These are phyloP conservation scores for Xylaria telfairii DNA, from an alignment of 495 filamentous ascomycete species.

Conservation along the genomic window DNA sequence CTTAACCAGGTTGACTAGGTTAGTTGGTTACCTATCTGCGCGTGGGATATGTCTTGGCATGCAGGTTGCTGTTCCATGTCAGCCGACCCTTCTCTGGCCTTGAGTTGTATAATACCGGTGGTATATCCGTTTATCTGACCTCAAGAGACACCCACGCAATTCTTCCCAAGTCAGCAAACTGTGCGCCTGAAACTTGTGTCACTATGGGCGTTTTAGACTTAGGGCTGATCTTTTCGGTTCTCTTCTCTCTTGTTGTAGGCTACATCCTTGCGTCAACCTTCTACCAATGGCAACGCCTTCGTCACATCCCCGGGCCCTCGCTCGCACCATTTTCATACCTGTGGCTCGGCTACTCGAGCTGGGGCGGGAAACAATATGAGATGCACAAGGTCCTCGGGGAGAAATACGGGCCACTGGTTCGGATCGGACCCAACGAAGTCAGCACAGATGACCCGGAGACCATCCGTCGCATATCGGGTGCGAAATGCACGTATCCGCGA, in stretches of 20 bases:
- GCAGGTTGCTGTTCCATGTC: no score
- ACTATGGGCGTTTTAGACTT: constrained; percentile 1
- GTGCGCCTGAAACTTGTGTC: neutral
- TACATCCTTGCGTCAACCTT: constrained; percentile 24
- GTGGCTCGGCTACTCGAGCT: constrained; percentile 30
- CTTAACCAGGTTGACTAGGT: no score
- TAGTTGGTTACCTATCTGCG: no score
- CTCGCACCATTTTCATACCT: constrained; percentile 37
- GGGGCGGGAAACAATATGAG: constrained; percentile 32
- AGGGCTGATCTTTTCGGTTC: neutral
- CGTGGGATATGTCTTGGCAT: no score
- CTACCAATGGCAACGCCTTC: constrained; percentile 38
- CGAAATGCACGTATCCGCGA: constrained; percentile 47
- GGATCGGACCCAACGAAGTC: constrained; percentile 50
- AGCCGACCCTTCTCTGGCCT: no score
- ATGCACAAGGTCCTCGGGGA: constrained; percentile 33
- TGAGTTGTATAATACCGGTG: no score
- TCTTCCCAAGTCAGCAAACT: neutral
- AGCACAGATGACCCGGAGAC: constrained; percentile 52
- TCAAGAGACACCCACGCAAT: neutral
- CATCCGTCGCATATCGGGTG: constrained; percentile 45
- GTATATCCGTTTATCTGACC: neutral
- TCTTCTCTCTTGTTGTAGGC: neutral
- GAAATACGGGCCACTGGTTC: constrained; percentile 46
- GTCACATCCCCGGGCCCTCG: constrained; percentile 40